These are phyloP conservation scores for Millerozyma acaciae DNA, from an alignment of 805 yeast species.

Conservation along the genomic window DNA sequence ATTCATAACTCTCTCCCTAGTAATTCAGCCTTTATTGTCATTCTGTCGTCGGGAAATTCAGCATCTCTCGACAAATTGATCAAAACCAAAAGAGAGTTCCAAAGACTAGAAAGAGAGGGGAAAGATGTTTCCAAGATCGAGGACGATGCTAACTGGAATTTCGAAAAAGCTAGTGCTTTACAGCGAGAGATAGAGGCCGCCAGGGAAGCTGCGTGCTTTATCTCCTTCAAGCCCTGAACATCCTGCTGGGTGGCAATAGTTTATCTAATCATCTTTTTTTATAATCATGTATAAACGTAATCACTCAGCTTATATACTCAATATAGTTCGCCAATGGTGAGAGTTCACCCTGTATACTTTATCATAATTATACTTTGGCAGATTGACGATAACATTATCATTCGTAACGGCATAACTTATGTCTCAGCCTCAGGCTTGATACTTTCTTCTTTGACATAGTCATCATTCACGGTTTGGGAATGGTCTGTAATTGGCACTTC, in stretches of 20 bases:
- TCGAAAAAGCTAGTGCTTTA: conserved; percentile 45
- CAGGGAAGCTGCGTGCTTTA: conserved; percentile 55
- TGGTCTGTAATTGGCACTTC: conserved; percentile 50
- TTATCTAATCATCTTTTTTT: too few species aligned
- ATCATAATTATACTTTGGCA: too few species aligned
- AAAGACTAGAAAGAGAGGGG: conserved; percentile 38
- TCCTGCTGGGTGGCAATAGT: neutral
- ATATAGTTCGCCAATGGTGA: too few species aligned
- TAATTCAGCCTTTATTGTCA: conserved; percentile 56
- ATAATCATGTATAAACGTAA: too few species aligned
- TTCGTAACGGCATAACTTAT: too few species aligned
- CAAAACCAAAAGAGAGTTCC: conserved; percentile 38
- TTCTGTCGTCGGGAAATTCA: conserved; percentile 63
- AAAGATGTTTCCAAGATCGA: conserved; percentile 39
- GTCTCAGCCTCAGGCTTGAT: conserved; percentile 10
- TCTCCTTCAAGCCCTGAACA: conserved; percentile 39
- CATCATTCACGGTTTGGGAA: conserved; percentile 36
- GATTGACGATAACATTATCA: too few species aligned
- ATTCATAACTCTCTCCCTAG: conserved; percentile 54
- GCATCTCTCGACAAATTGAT: conserved; percentile 46
- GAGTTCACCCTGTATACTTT: too few species aligned
- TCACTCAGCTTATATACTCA: too few species aligned
- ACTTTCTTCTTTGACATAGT: conserved; percentile 21
- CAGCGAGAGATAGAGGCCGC: conserved; percentile 47
- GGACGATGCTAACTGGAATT: conserved; percentile 47